A percentile compares a stretch with the other conserved stretches of the same genome.
These are phyloP conservation scores for Mucor circinelloides DNA, from an alignment of 371 early-diverging fungal genomes.

Conservation along the genomic window DNA sequence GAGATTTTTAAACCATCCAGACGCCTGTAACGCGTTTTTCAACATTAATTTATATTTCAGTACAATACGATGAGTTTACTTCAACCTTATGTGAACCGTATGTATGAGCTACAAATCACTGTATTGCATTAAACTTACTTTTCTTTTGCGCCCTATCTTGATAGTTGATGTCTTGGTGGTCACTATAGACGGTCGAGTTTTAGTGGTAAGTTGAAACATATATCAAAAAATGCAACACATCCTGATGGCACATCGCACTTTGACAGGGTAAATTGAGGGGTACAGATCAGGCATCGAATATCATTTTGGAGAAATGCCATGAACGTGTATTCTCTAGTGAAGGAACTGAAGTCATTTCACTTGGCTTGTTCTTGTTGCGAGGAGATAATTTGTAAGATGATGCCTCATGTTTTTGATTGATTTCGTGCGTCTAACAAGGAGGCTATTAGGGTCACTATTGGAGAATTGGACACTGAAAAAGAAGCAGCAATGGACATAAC, in stretches of 20 bases:
- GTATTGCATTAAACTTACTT: background rate
- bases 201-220: slow-evolving; percentile 49
- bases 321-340: slow-evolving; percentile 80
- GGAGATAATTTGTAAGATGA: slow-evolving; percentile 74
- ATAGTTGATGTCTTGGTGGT: slow-evolving; percentile 53
- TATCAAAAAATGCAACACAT: background rate
- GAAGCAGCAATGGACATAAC: slow-evolving; percentile 46
- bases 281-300: slow-evolving; percentile 79
- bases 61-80: slow-evolving; percentile 34
- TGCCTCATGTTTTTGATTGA: background rate
- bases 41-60: background rate
- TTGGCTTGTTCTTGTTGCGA: slow-evolving; percentile 80
- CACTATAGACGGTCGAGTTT: slow-evolving; percentile 64
- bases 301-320: slow-evolving; percentile 71
- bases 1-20: background rate
- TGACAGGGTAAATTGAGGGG: slow-evolving; percentile 72
- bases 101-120: background rate
- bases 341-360: slow-evolving; percentile 69
- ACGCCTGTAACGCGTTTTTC: background rate
- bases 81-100: slow-evolving; percentile 41
- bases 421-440: background rate
- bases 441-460: slow-evolving; percentile 44
- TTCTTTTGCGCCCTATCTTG: too few species aligned
- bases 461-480: slow-evolving; percentile 50
- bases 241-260: background rate